Base-by-base conservation (phyloP, 345 rosid genomes). In the Luvunga scandens region DNA sequence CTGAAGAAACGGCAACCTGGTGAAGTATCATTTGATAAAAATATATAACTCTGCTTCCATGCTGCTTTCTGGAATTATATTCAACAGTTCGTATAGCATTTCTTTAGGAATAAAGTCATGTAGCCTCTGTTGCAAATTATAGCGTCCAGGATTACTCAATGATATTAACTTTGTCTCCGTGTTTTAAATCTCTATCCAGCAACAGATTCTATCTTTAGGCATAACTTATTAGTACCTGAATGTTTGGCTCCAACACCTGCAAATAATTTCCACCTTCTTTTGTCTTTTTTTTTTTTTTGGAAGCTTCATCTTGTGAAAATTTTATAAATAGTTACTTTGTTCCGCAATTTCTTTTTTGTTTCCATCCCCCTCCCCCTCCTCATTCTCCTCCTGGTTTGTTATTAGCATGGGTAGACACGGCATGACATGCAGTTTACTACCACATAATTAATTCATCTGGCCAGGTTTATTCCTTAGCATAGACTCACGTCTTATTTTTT, bases 1-100 rank as follows among this genome's bases (percentile, higher is more conserved):
- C 85, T 96, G 73, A 96, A 96, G 92, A 96, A 96, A 82, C 91
- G 97, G 72, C 98, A 89, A 86, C 83, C 90, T 84, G 95, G 98
- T 90, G 88, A 86, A 8, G 62, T 53, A 48, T 48, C 34, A 8
- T 69, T 61, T 63, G 36, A 39, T 22, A 71, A 12, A 27, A 60
- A 24, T 31, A 74, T 55, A 75, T 19, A 59, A 30, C 24, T 62
- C 19, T 53, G n/a, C 48, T 24, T 72, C 31, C 59, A 61, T 59
- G 28, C 22, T 39, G 55, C 30, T 60, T 72, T 59, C 9, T 48
- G 56, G 5, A 63, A 63, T 59, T 12, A 22, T 45, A 48, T 50
- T 4, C 38, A 16, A n/a, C 13, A 64, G 36, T 48, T 34, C 30
- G 39, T 16, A 16, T n/a, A 31, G 21, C 64, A 6, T 24, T 21